Percentiles rank a stretch among this genome's conserved stretches.
Evolutionary conservation across 805 yeast genomes (phyloP).

Genomic region (Millerozyma acaciae): DNA sequence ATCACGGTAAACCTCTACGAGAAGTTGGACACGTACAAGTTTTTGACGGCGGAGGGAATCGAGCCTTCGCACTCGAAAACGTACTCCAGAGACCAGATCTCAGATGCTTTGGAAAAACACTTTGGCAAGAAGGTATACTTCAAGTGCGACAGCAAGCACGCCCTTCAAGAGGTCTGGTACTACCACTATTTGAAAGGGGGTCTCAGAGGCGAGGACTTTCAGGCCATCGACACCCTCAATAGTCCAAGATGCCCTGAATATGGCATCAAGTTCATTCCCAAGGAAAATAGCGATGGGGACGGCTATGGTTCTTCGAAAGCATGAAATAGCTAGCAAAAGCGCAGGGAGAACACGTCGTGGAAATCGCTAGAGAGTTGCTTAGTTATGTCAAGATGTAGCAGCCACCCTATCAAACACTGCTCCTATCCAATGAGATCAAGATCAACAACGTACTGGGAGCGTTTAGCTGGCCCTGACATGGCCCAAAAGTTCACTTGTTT

Average conservation of each 20-base stretch:
- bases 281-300: conserved; percentile 40
- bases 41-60: conserved; percentile 33
- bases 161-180: conserved; percentile 75
- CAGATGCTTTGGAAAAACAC: conserved; percentile 27
- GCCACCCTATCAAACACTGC: no score
- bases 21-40: conserved; percentile 33
- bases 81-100: conserved; percentile 29
- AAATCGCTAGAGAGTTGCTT: no score
- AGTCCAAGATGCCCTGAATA: conserved; percentile 61
- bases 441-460: no score
- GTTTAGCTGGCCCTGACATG: no score
- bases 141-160: conserved; percentile 30
- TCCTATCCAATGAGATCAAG: no score
- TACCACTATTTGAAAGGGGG: conserved; percentile 76
- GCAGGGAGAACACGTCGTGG: no score
- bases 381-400: no score
- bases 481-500: no score
- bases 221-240: conserved; percentile 55
- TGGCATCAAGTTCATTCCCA: conserved; percentile 72
- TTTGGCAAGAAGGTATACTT: conserved; percentile 33
- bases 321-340: no score
- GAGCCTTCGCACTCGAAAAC: conserved; percentile 30
- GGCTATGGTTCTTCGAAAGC: no score
- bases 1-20: conserved; percentile 29
- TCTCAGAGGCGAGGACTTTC: conserved; percentile 56